Evolutionary conservation across 805 yeast species (phyloP).

Genomic region (Metschnikowia dekortorum): DNA sequence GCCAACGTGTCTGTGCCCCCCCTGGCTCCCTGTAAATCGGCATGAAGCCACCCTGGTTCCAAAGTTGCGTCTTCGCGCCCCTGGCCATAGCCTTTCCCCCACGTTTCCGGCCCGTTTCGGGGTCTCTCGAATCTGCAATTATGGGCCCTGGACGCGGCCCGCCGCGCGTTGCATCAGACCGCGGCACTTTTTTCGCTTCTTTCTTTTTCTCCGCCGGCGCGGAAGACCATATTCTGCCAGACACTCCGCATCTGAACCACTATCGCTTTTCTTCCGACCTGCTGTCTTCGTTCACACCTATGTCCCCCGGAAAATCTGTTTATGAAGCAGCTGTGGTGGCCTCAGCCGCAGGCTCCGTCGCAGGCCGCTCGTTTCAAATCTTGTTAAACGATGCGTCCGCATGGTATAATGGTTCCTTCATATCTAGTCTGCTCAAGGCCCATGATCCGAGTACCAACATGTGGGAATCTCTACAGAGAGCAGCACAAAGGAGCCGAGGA

Average conservation of each 20-base stretch:
- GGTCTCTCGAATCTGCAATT: background rate
- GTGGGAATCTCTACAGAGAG: conserved; percentile 20
- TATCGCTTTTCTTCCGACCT: background rate
- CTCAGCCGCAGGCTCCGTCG: conserved; percentile 20
- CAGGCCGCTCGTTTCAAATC: conserved; percentile 15
- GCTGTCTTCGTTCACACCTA: background rate
- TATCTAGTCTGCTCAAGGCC: conserved; percentile 18
- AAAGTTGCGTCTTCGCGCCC: too few species aligned
- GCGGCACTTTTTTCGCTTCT: conserved; percentile 1
- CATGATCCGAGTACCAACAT: conserved; percentile 19
- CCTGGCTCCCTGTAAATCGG: too few species aligned
- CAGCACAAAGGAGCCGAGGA: background rate
- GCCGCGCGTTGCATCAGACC: conserved; percentile 2
- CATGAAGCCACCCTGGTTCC: too few species aligned
- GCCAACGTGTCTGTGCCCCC: too few species aligned
- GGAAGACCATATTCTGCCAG: background rate
- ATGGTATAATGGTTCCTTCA: conserved; percentile 20
- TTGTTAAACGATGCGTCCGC: conserved; percentile 18
- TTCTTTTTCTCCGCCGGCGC: conserved; percentile 5
- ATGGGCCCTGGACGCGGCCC: background rate
- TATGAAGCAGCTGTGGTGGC: conserved; percentile 26
- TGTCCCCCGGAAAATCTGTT: conserved; percentile 15
- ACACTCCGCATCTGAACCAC: background rate
- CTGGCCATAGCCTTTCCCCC: too few species aligned
- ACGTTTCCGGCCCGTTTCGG: background rate